Base-by-base conservation (phyloP, 768 basidiomycete species). In the Kwoniella mangroviensis region DNA sequence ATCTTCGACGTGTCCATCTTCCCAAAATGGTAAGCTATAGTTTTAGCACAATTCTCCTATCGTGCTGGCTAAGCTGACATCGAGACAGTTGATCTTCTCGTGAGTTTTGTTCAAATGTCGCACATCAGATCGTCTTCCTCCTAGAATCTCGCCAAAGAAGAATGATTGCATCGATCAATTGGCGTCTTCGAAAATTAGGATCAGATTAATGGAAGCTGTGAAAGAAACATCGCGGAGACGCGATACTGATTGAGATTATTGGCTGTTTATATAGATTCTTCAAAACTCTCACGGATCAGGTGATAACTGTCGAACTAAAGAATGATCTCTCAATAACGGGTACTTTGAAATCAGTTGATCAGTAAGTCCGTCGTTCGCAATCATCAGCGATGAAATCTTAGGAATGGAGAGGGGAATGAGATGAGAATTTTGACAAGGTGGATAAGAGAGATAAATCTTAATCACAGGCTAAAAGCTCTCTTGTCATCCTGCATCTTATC, bases 271-370 rank as follows among this genome's bases (percentile, higher is more conserved):
- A 93, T 86, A 98, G 95, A 55, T 95, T 98, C 28, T 98, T 99
- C 90, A 98, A 98, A 85, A 98, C 97, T 10, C 89, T 99, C 41
- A 98, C 95, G 11, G 94, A 98, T 84, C 96, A 98, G 81, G 89
- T 90, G 79, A 95, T 98, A 78, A 94, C 92, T 4, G 95, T 97
- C 73, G 94, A 98, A 83, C 89, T 99, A 79, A 99, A 99, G 86
- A 99, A 99, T 85, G 97, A 98, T 84, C 89, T 98, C 64, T 94
- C 92, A 21, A 97, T 99, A 83, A 93, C 92, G 11, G 96, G 96
- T 1, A 90, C 92, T 28, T 85, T 99, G 76, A 97, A 97, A 87
- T 97, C 94, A 41, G 95, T 99, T 62, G 96, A 99, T 86, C 96
- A 99, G 96, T 95, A 73, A 71, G 90, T 87, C 60, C 28, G 3